These are phyloP conservation scores for Pterocarpus santalinus DNA, from an alignment of 306 rosid species.

Conservation along the genomic window DNA sequence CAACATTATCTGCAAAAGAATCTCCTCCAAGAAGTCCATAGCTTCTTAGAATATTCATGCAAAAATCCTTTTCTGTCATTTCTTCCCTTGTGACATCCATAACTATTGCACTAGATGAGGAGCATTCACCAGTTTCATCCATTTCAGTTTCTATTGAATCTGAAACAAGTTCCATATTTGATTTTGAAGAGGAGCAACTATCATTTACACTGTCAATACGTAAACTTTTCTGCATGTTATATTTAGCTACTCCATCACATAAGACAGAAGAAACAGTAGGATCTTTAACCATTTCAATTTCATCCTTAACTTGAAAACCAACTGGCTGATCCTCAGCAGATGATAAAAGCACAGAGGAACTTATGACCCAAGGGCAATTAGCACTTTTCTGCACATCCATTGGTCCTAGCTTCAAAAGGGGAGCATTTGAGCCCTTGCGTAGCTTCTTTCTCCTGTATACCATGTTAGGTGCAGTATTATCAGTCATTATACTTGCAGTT, in stretches of 20 bases:
- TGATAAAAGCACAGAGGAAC: constrained; percentile 57
- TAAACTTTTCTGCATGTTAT: constrained; percentile 51
- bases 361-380: constrained; percentile 59
- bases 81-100: constrained; percentile 60
- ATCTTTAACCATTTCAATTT: constrained; percentile 51
- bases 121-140: constrained; percentile 84
- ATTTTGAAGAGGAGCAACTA: constrained; percentile 94
- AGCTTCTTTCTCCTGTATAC: constrained; percentile 81
- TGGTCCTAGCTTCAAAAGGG: constrained; percentile 46
- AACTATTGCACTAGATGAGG: constrained; percentile 75
- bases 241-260: constrained; percentile 54
- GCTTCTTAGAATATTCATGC: constrained; percentile 75
- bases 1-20: constrained; percentile 42
- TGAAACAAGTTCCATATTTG: constrained; percentile 69
- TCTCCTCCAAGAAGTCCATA: constrained; percentile 67
- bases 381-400: constrained; percentile 53
- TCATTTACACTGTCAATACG: constrained; percentile 77
- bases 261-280: constrained; percentile 42
- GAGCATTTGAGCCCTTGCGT: constrained; percentile 46
- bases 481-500: constrained; percentile 64
- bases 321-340: constrained; percentile 59
- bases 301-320: constrained; percentile 56
- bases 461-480: constrained; percentile 53
- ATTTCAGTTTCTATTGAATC: constrained; percentile 63
- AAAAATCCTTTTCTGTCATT: constrained; percentile 76